Evolutionary conservation across 495 filamentous ascomycete genomes (phyloP).

Genomic region (Neurospora sp.): DNA sequence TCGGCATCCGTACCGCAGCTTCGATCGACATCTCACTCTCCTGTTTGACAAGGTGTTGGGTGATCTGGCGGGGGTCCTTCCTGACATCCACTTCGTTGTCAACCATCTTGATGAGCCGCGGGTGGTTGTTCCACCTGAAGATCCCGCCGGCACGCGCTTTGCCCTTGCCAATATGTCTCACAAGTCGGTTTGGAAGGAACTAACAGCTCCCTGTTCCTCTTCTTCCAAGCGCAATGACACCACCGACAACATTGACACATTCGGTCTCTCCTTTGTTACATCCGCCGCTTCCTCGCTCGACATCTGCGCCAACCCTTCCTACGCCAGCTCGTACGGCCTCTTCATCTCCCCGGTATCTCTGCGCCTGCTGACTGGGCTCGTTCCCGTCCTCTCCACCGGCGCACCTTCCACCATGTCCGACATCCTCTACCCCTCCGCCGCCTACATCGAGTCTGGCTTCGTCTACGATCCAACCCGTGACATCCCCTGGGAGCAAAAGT

Average conservation of each 20-base stretch:
- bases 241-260: constrained; percentile 4
- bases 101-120: constrained; percentile 71
- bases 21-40: constrained; percentile 13
- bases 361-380: constrained; percentile 11
- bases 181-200: constrained; percentile 6
- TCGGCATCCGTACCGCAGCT: constrained; percentile 11
- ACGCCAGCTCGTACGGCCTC: constrained; percentile 19
- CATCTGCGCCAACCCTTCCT: constrained; percentile 21
- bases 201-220: constrained; percentile 11
- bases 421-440: constrained; percentile 26
- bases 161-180: constrained; percentile 2
- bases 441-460: constrained; percentile 22
- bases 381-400: constrained; percentile 31
- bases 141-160: background rate
- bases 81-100: constrained; percentile 66
- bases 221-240: background rate
- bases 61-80: constrained; percentile 49
- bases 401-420: constrained; percentile 27
- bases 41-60: constrained; percentile 41
- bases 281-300: constrained; percentile 7
- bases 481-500: constrained; percentile 30
- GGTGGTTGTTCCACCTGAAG: constrained; percentile 44
- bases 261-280: constrained; percentile 17
- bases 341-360: constrained; percentile 19
- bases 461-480: constrained; percentile 27